Conservation (phyloP, 2,329 filamentous ascomycete genomes). For the Parastagonospora nodorum region DNA sequence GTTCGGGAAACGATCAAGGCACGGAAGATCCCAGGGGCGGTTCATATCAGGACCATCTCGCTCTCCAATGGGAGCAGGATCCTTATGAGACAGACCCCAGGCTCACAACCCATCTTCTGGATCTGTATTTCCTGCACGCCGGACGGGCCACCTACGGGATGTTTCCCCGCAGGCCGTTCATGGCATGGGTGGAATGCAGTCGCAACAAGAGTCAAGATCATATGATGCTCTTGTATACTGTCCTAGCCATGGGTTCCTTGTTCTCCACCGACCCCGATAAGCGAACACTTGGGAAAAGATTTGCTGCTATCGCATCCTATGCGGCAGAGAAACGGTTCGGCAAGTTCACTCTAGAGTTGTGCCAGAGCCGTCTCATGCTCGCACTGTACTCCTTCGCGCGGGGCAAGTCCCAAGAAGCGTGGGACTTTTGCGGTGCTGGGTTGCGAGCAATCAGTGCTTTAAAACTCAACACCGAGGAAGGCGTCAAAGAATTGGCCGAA, state of each 20-base stretch:
- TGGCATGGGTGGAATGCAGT: conserved; percentile 58
- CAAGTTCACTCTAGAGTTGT: conserved; percentile 64
- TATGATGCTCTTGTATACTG: conserved; percentile 64
- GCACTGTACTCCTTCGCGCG: conserved; percentile 69
- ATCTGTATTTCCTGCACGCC: conserved; percentile 62
- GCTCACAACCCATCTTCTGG: conserved; percentile 57
- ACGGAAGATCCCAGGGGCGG: conserved; percentile 34
- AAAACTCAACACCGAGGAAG: conserved; percentile 67
- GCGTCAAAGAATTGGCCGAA: conserved; percentile 49
- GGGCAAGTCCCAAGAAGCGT: conserved; percentile 63
- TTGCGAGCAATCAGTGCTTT: conserved; percentile 64
- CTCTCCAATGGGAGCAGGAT: conserved; percentile 56
- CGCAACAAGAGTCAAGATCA: conserved; percentile 59
- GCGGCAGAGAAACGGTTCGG: conserved; percentile 59
- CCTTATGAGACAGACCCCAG: conserved; percentile 59
- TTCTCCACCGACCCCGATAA: conserved; percentile 57
- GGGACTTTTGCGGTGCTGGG: conserved; percentile 67
- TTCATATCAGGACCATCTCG: conserved; percentile 40
- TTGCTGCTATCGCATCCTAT: conserved; percentile 62
- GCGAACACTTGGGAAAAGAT: conserved; percentile 53
- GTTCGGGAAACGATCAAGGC: conserved; percentile 33
- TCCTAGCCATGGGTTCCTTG: conserved; percentile 62
- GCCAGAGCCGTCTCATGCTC: conserved; percentile 70
- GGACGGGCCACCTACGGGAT: conserved; percentile 61
- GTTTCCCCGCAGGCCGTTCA: conserved; percentile 60